These are phyloP conservation scores for Coprinopsis cinerea DNA, from an alignment of 768 basidiomycete genomes.

Conservation along the genomic window DNA sequence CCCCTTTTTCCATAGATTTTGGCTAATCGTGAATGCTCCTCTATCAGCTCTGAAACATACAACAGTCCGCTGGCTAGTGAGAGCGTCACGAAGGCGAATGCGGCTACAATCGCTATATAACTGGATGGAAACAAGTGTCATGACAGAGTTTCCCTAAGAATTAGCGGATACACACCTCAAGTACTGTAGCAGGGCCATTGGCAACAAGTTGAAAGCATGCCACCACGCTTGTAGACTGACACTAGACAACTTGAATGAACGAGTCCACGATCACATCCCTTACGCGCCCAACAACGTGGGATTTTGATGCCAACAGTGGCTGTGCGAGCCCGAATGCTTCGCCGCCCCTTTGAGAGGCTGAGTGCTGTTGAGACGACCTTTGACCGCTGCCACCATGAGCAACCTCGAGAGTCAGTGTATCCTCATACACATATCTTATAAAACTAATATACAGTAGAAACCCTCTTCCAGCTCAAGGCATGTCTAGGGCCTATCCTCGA, in stretches of 20 bases:
- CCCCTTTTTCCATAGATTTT: constrained; percentile 78
- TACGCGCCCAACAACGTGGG: too few relatives aligned
- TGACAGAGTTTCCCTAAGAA: neutral
- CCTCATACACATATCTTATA: neutral
- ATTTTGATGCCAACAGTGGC: too few relatives aligned
- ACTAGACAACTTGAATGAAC: too few relatives aligned
- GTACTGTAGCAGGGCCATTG: constrained; percentile 54
- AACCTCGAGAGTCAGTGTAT: constrained; percentile 79
- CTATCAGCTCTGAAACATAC: constrained; percentile 92
- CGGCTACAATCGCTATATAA: constrained; percentile 70
- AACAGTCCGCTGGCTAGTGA: constrained; percentile 90
- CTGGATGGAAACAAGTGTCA: constrained; percentile 26
- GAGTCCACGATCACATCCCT: too few relatives aligned
- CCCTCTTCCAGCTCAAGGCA: constrained; percentile 96
- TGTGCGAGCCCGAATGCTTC: too few relatives aligned
- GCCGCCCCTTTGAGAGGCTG: too few relatives aligned
- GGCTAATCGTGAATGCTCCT: constrained; percentile 82
- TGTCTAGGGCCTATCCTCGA: neutral
- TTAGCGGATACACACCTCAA: too few relatives aligned
- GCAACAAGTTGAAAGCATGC: constrained; percentile 11
- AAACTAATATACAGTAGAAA: constrained; percentile 57
- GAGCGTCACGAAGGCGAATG: constrained; percentile 86
- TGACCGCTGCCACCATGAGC: constrained; percentile 46
- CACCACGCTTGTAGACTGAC: too few relatives aligned
- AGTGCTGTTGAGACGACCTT: constrained; percentile 7